A percentile compares a stretch with the other conserved stretches of the same genome.
Evolutionary conservation across 176 grass and related monocot genomes (phyloP).

Genomic region (Thalia dealbata): DNA sequence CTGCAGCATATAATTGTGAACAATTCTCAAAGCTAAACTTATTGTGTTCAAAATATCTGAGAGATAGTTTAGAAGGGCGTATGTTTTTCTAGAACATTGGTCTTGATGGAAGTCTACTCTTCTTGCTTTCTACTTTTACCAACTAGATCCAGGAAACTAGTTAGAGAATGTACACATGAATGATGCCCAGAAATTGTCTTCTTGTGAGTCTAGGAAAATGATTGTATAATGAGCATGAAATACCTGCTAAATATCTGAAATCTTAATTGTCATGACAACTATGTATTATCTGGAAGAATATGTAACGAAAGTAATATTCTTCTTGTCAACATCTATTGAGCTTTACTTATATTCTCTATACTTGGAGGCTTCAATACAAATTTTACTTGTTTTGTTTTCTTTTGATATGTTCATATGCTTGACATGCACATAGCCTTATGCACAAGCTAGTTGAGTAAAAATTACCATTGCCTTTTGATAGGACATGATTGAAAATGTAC

Average conservation of each 20-base stretch:
- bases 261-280: not conserved
- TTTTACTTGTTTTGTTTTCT: not conserved
- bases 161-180: not conserved
- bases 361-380: too few species aligned
- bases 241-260: too few species aligned
- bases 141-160: not conserved
- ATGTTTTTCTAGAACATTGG: not conserved
- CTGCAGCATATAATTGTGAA: not conserved
- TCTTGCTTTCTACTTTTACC: not conserved
- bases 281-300: too few species aligned
- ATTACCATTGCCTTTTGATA: slow-evolving; percentile 31
- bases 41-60: not conserved
- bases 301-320: not conserved
- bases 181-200: not conserved
- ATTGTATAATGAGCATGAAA: not conserved
- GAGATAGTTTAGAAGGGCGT: too few species aligned
- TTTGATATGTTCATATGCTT: not conserved
- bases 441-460: not conserved
- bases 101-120: not conserved
- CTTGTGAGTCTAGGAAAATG: not conserved
- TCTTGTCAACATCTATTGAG: not conserved
- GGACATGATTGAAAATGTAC: slow-evolving; percentile 99
- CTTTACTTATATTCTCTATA: too few species aligned
- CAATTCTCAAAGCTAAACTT: not conserved
- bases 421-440: not conserved